A percentile compares a stretch with the other conserved stretches of the same genome.
These are phyloP conservation scores for Boletus reticuloceps DNA, from an alignment of 768 basidiomycete species.

Conservation along the genomic window DNA sequence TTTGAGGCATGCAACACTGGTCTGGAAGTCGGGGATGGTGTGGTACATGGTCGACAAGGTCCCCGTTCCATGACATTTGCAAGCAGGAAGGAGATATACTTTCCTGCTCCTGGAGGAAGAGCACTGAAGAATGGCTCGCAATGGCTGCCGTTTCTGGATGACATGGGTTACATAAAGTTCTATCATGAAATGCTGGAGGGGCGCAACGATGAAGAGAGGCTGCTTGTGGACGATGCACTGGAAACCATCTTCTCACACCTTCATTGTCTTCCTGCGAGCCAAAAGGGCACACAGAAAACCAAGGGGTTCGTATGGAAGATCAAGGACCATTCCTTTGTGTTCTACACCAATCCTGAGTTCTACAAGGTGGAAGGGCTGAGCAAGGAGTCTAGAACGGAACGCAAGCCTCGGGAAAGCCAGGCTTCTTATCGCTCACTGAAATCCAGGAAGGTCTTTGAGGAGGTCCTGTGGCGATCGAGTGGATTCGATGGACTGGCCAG, in stretches of 20 bases:
- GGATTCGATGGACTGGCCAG: not conserved
- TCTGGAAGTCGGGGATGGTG: not conserved
- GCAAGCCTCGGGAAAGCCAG: too few relatives aligned
- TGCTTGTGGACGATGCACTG: not conserved
- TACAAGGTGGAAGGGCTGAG: conserved; percentile 1
- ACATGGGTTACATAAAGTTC: not conserved
- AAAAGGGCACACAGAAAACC: not conserved
- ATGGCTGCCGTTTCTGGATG: not conserved
- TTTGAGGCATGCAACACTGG: conserved; percentile 5
- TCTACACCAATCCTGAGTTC: conserved; percentile 1
- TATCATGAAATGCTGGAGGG: not conserved
- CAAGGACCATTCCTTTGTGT: not conserved
- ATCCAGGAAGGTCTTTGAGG: conserved; percentile 1
- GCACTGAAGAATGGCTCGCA: not conserved
- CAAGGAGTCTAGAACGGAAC: not conserved
- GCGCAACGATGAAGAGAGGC: not conserved
- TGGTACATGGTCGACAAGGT: not conserved
- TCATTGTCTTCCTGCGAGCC: conserved; percentile 7
- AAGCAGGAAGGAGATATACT: not conserved
- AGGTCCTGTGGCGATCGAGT: not conserved
- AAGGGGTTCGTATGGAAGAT: conserved; percentile 6
- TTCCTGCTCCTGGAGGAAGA: not conserved
- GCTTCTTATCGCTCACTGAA: not conserved
- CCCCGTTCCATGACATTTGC: not conserved
- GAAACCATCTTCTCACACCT: not conserved